These are phyloP conservation scores for Juglanconis sp. DNA, from an alignment of 2,329 filamentous ascomycete species.

Conservation along the genomic window DNA sequence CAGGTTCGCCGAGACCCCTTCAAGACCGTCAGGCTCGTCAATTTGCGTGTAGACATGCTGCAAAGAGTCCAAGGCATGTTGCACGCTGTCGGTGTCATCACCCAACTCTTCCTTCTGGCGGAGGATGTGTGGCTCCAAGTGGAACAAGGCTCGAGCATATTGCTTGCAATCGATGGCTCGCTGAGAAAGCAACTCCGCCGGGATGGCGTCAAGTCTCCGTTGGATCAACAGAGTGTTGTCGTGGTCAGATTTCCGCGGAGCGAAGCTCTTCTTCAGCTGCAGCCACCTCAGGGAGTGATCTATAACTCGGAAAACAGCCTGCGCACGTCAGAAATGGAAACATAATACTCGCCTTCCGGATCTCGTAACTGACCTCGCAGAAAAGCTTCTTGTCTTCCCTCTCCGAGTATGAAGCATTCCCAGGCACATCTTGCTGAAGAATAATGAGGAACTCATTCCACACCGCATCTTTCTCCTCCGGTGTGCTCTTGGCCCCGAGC, in stretches of 20 bases:
- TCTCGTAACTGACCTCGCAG: constrained; percentile 65
- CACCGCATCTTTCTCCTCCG: constrained; percentile 62
- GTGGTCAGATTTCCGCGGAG: constrained; percentile 39
- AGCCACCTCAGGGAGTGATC: constrained; percentile 92
- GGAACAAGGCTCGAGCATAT: constrained; percentile 86
- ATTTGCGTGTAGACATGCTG: constrained; percentile 97
- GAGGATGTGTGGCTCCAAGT: constrained; percentile 77
- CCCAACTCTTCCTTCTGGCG: constrained; percentile 54
- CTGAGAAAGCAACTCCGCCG: constrained; percentile 70
- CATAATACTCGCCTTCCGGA: background rate
- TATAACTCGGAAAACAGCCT: constrained; percentile 85
- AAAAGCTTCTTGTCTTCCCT: constrained; percentile 77
- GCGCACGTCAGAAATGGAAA: constrained; percentile 19
- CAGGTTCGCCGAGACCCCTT: constrained; percentile 86
- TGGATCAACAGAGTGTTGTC: constrained; percentile 48
- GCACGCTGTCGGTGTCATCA: constrained; percentile 48
- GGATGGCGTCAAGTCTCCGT: constrained; percentile 59
- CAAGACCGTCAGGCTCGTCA: constrained; percentile 93
- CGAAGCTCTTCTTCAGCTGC: constrained; percentile 63
- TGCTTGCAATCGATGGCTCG: constrained; percentile 92
- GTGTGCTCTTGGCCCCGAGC: constrained; percentile 61
- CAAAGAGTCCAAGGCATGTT: constrained; percentile 70
- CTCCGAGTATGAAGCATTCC: constrained; percentile 54
- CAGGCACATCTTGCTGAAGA: constrained; percentile 57
- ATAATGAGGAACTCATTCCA: constrained; percentile 72